Evolutionary conservation across 495 filamentous ascomycete genomes (phyloP).

Genomic region (Emericellopsis terricola): DNA sequence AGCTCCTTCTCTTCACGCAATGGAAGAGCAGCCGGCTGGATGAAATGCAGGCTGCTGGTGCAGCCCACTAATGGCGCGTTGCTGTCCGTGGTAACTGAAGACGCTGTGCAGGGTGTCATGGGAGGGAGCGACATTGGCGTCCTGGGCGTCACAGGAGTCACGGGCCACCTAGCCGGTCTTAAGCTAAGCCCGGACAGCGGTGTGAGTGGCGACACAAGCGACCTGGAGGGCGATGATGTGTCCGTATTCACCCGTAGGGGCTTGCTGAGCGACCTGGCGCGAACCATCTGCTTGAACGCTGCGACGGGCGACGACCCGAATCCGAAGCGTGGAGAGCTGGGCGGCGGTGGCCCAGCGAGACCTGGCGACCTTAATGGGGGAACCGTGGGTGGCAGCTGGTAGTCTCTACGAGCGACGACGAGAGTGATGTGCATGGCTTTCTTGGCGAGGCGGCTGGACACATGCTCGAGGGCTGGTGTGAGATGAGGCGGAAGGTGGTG

Average conservation of each 20-base stretch:
- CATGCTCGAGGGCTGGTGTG: constrained; percentile 27
- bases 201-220: constrained; percentile 5
- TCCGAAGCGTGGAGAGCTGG: constrained; percentile 10
- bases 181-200: constrained; percentile 4
- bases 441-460: constrained; percentile 27
- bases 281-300: constrained; percentile 21
- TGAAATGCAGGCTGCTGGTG: constrained; percentile 17
- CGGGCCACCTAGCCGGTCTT: constrained; percentile 6
- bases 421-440: constrained; percentile 28
- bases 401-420: constrained; percentile 29
- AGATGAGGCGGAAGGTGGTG: constrained; percentile 26
- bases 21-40: constrained; percentile 14
- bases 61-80: too few species aligned
- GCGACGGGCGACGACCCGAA: constrained; percentile 14
- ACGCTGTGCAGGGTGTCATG: constrained; percentile 17
- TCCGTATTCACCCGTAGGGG: background rate
- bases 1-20: constrained; percentile 20
- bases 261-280: constrained; percentile 10
- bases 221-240: constrained; percentile 13
- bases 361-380: constrained; percentile 4
- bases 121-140: constrained; percentile 14
- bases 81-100: constrained; percentile 5
- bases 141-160: constrained; percentile 4
- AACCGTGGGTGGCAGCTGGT: constrained; percentile 19
- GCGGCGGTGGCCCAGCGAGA: constrained; percentile 8